These are phyloP conservation scores for Ceratocystiopsis sp. DNA, from an alignment of 2,329 filamentous ascomycete genomes.

Conservation along the genomic window DNA sequence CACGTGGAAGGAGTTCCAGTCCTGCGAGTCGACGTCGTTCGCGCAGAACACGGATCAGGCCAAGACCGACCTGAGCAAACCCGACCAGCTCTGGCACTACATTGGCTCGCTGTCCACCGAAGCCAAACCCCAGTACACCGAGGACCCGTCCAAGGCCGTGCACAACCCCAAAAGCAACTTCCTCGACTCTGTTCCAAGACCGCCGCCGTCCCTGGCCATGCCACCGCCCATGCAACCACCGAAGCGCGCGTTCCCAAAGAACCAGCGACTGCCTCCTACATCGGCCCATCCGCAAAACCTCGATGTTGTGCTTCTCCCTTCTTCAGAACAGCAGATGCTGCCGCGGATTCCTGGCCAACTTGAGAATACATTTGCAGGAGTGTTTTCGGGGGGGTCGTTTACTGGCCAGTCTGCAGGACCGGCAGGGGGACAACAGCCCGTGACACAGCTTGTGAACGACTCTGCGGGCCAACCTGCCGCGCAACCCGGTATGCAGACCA, in stretches of 20 bases:
- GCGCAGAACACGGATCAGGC: constrained; percentile 38
- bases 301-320: too few relatives aligned
- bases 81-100: constrained; percentile 76
- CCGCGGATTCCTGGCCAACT: too few relatives aligned
- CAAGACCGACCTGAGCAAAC: constrained; percentile 54
- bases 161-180: constrained; percentile 58
- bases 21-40: constrained; percentile 27
- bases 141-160: constrained; percentile 42
- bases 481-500: not conserved
- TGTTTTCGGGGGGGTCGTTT: too few relatives aligned
- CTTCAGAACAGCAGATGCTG: too few relatives aligned
- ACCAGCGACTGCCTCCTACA: not conserved
- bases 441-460: too few relatives aligned
- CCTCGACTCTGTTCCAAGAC: constrained; percentile 46
- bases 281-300: not conserved
- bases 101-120: constrained; percentile 76
- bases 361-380: too few relatives aligned
- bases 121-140: constrained; percentile 78
- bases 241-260: not conserved
- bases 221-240: constrained; percentile 4
- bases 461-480: constrained; percentile 1
- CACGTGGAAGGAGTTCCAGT: constrained; percentile 68
- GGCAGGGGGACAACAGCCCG: too few relatives aligned
- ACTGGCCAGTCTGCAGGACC: too few relatives aligned
- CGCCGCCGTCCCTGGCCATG: constrained; percentile 9